Evolutionary conservation across 2,329 filamentous ascomycete species (phyloP).

Genomic region (Drechslerella coelobrocha): DNA sequence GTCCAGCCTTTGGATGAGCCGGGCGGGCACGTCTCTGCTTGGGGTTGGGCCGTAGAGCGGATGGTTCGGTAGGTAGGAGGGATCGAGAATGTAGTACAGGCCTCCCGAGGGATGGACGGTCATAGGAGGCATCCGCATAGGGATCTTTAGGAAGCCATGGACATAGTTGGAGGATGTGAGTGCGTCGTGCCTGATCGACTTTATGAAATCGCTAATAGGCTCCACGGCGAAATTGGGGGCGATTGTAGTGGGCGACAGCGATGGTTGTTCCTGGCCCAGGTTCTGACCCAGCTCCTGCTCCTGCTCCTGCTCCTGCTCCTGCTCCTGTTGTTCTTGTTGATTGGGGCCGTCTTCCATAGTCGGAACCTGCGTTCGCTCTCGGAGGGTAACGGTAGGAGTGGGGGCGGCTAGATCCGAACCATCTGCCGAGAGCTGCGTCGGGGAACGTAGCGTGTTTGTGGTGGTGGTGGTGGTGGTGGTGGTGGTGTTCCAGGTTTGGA

Average conservation of each 20-base stretch:
- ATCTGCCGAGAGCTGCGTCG: neutral
- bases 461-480: neutral
- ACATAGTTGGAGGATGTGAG: slow-evolving; percentile 50
- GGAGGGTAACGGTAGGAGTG: neutral
- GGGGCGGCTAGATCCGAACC: neutral
- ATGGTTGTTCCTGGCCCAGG: no score
- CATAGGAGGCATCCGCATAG: slow-evolving; percentile 44
- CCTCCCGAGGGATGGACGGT: slow-evolving; percentile 53
- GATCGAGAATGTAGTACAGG: slow-evolving; percentile 53
- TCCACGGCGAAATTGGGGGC: slow-evolving; percentile 13
- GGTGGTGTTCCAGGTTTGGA: slow-evolving; percentile 21
- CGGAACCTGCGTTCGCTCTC: neutral
- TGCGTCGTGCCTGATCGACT: slow-evolving; percentile 18
- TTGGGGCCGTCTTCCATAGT: neutral
- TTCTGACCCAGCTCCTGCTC: neutral
- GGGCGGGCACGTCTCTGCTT: slow-evolving; percentile 22
- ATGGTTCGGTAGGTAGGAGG: slow-evolving; percentile 51
- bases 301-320: neutral
- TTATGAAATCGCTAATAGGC: slow-evolving; percentile 2
- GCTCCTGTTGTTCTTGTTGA: neutral
- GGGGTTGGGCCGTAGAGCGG: slow-evolving; percentile 46
- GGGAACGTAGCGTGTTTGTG: neutral
- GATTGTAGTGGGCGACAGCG: neutral
- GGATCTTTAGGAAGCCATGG: slow-evolving; percentile 52
- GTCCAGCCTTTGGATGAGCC: slow-evolving; percentile 34